Evolutionary conservation across 805 yeast genomes (phyloP).

Genomic region (Cyberlindnera euphorbiae): DNA sequence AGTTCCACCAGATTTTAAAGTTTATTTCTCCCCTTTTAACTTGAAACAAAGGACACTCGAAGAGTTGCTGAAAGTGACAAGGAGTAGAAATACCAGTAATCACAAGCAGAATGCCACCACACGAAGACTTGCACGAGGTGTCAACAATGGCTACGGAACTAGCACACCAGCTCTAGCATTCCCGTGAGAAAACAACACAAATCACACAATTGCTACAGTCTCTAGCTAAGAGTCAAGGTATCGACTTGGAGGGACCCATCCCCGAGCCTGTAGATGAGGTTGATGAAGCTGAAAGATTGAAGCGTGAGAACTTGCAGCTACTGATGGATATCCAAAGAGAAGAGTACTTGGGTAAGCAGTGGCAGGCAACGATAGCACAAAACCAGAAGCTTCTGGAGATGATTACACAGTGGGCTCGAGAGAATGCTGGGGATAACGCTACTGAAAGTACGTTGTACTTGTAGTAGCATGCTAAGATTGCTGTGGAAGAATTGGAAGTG

Average conservation of each 20-base stretch:
- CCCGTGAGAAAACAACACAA: slow-evolving; percentile 12
- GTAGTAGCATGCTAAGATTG: neutral
- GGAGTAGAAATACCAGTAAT: no score
- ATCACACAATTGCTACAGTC: slow-evolving; percentile 19
- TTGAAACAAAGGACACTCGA: no score
- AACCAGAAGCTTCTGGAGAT: slow-evolving; percentile 26
- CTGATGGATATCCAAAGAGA: slow-evolving; percentile 30
- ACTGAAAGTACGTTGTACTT: slow-evolving; percentile 1
- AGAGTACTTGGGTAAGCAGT: slow-evolving; percentile 26
- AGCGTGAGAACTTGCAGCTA: slow-evolving; percentile 25
- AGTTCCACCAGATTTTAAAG: no score
- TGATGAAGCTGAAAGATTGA: slow-evolving; percentile 15
- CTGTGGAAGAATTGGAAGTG: slow-evolving; percentile 1
- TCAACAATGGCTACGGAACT: no score
- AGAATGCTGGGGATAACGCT: neutral
- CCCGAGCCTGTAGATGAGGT: no score
- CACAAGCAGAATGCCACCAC: no score
- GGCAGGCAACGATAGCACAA: slow-evolving; percentile 24
- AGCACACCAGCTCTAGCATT: slow-evolving; percentile 6
- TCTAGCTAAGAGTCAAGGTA: no score
- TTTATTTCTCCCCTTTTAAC: no score
- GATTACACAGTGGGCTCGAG: slow-evolving; percentile 5
- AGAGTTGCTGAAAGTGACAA: no score
- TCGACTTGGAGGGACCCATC: slow-evolving; percentile 19
- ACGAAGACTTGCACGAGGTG: no score